Evolutionary conservation across 352 stramenopile species (phyloP), one percentile per base, ranked within the genome.

Genomic region (Globisporangium lucens): DNA sequence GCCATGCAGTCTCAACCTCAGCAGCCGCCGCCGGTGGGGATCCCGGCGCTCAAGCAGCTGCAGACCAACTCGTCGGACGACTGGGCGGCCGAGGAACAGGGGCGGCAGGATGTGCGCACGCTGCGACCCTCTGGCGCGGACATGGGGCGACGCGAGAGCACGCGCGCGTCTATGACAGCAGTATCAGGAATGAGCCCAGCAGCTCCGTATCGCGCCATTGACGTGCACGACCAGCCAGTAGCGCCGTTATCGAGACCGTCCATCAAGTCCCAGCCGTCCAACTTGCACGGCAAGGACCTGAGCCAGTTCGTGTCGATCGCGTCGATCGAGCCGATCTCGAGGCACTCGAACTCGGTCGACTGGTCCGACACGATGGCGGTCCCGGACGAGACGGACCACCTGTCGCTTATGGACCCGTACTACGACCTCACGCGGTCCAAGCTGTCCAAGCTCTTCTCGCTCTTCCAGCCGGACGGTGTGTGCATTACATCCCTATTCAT

Each of bases 361-460:
- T 93, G 83, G 85, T 89, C 78, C n/a, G 85, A 91, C 27, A 72
- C 65, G n/a, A 61, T 66, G 43, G 75, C 75, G 6, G 70, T 77
- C 5, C 70, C 74, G 13, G 78, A 90, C 3, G 78, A 89, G 64
- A 68, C 78, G 24, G 77, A 85, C 63, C 73, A 81, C 38, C 49
- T 82, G 27, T 87, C 85, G 59, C 75, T 95, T 17, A 89, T 92
- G 82, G 87, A 95, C 33, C 85, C 87, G 46, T 91, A 92, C 69
- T 94, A 93, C 60, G 87, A 95, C 52, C 83, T 95, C 59, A 95
- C 84, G 20, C 89, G 75, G 8, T 77, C 75, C 60, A 91, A 89
- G 57, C 75, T 93, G 35, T 78, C 73, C 7, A 87, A 89, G 36
- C 75, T 93, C 58, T 93, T 93, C 57, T 80, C 76, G 27, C 70